Evolutionary conservation across 371 early-diverging fungal genomes (phyloP).

Genomic region (Zopfochytrium polystomum): DNA sequence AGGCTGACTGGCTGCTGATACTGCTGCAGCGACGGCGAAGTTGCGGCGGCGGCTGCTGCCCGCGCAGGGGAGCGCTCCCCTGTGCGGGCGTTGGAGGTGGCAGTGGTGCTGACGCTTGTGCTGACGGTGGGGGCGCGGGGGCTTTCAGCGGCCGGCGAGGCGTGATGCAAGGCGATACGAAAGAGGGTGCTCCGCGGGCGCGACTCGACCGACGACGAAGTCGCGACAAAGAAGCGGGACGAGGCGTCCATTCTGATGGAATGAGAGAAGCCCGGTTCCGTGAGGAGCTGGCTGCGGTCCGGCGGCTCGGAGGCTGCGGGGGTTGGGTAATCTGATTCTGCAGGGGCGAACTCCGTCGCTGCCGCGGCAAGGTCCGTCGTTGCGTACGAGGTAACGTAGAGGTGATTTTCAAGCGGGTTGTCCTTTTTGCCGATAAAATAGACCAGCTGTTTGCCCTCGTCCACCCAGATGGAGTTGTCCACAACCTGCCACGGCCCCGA

Average conservation of each 20-base stretch:
- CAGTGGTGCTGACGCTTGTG: not conserved
- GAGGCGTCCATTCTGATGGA: slow-evolving; percentile 45
- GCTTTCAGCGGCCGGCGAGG: slow-evolving; percentile 5
- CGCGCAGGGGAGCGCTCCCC: too few species aligned
- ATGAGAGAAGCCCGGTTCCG: slow-evolving; percentile 60
- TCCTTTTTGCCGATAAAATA: slow-evolving; percentile 70
- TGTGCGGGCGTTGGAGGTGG: slow-evolving; percentile 18
- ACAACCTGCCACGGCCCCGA: slow-evolving; percentile 39
- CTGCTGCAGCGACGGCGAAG: too few species aligned
- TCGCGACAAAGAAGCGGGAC: slow-evolving; percentile 52
- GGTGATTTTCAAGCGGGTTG: slow-evolving; percentile 63
- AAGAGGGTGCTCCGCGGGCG: slow-evolving; percentile 27
- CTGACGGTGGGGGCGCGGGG: not conserved
- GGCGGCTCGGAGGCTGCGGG: not conserved
- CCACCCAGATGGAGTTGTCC: slow-evolving; percentile 63
- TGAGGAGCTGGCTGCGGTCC: slow-evolving; percentile 46
- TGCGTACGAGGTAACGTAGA: slow-evolving; percentile 60
- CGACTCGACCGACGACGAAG: slow-evolving; percentile 42
- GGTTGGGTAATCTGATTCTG: too few species aligned
- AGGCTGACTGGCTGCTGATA: too few species aligned
- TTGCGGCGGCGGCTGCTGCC: too few species aligned
- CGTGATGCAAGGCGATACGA: not conserved
- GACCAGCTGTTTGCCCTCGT: slow-evolving; percentile 55
- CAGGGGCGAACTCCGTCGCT: too few species aligned
- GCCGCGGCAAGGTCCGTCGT: too few species aligned